Base-by-base conservation (phyloP, 768 basidiomycete genomes). In the Mycena albidolilacea region DNA sequence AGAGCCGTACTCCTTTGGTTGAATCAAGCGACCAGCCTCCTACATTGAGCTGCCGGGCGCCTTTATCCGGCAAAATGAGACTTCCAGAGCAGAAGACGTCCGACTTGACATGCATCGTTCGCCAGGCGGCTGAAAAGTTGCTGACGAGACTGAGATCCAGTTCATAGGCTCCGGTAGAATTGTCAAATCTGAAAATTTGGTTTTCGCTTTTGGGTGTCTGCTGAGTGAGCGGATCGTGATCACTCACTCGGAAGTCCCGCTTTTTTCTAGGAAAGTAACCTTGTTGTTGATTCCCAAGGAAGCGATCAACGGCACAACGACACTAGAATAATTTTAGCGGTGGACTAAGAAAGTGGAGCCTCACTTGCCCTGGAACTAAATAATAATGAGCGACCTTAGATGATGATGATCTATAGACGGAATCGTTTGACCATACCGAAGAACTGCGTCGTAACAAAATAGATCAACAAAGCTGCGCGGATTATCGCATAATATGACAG, bases 271-370 rank as follows among this genome's bases (percentile, higher is more conserved):
- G 83, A 95, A 93, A 1, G 90, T 88, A 62, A 95, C 91, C 78
- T 95, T 95, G 85, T 92, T 91, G 84, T 95, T 95, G 81, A 93
- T 85, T 1, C 94, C 93, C 38, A 95, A 83, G 0, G 94, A 94
- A 4, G 92, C 90, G 48, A 94, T 88, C 71, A 95, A 84, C 5
- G 93, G 93, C 15, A 94, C 90, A 64, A 93, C 85, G 39, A 94
- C 85, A 4, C 93, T 93, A 48, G 38, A 44, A 12, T 5, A 7
- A n/a, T 43, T 21, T 52, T 15, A 35, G 55, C 9, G 8, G 14
- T 23, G 6, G 30, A 23, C 21, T 23, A 8, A 9, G 15, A 5
- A 9, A 11, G 1, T 46, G 30, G 7, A 5, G 64, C 0, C 21
- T 35, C 9, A 59, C 19, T 54, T 12, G 70, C 67, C 68, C 67